Conservation (phyloP, 2,329 filamentous ascomycete genomes). For the Alternaria triticina region DNA sequence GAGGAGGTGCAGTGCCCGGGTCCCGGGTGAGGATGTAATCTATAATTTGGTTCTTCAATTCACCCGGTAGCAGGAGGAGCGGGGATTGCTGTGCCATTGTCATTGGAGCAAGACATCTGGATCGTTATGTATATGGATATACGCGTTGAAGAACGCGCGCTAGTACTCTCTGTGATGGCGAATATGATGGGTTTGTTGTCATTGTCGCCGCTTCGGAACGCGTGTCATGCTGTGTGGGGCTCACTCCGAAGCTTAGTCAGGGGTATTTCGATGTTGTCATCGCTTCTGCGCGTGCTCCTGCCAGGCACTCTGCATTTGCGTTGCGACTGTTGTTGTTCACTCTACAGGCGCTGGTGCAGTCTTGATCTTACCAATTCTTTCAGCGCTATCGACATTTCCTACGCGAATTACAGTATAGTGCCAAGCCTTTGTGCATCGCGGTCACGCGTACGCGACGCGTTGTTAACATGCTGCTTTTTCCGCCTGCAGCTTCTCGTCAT, state of each 20-base stretch:
- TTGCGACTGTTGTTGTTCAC: no score
- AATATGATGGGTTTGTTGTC: neutral
- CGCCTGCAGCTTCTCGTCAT: neutral
- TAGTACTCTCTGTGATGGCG: neutral
- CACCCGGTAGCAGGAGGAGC: conserved; percentile 21
- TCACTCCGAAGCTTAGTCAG: neutral
- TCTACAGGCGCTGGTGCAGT: no score
- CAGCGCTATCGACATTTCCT: neutral
- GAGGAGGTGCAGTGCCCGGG: conserved; percentile 9
- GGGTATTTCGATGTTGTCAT: neutral
- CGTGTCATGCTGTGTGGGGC: neutral
- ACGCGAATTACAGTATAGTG: neutral
- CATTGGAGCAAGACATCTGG: neutral
- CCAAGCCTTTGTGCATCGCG: neutral
- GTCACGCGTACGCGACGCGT: neutral
- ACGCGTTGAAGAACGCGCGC: neutral
- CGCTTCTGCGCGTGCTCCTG: neutral
- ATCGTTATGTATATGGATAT: neutral
- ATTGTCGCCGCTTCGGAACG: neutral
- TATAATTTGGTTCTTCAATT: conserved; percentile 25
- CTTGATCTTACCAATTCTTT: no score
- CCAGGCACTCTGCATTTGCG: no score
- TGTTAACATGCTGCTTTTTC: rapidly evolving
- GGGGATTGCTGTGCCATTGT: neutral
- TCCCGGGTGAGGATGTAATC: conserved; percentile 17